Percentiles rank a stretch among this genome's conserved stretches.
Evolutionary conservation across 495 filamentous ascomycete genomes (phyloP).

Genomic region (Clavariopsis aquatica): DNA sequence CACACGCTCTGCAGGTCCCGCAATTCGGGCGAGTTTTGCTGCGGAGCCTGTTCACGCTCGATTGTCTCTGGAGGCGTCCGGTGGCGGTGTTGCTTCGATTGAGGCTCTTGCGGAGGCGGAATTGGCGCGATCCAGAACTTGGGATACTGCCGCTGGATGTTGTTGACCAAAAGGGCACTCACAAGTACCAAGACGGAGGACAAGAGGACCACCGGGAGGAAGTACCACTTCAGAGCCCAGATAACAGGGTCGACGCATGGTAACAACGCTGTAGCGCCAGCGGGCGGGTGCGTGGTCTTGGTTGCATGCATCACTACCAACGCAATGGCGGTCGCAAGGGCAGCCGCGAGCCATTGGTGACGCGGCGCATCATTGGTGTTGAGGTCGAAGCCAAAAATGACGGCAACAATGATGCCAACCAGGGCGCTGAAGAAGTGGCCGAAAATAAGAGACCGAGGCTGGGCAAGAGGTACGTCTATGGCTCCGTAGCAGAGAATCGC

Average conservation of each 20-base stretch:
- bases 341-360: conserved; percentile 19
- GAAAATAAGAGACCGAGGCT: conserved; percentile 26
- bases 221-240: conserved; percentile 23
- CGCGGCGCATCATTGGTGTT: not conserved
- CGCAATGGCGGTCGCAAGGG: conserved; percentile 25
- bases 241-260: conserved; percentile 11
- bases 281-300: conserved; percentile 33
- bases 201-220: conserved; percentile 23
- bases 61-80: not conserved
- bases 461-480: conserved; percentile 27
- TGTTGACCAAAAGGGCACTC: conserved; percentile 33
- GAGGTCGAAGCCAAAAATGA: conserved; percentile 19
- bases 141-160: conserved; percentile 34
- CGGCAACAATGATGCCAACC: conserved; percentile 20
- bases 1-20: not conserved
- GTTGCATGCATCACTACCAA: conserved; percentile 27
- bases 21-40: not conserved
- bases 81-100: not conserved
- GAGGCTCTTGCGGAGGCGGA: conserved; percentile 1
- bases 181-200: conserved; percentile 25
- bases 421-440: conserved; percentile 28
- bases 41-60: not conserved
- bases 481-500: conserved; percentile 27
- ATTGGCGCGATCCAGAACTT: conserved; percentile 25
- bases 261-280: conserved; percentile 29